Conservation (phyloP, 192 early-diverging fungal genomes). For the Rhizophagus prolifer region DNA sequence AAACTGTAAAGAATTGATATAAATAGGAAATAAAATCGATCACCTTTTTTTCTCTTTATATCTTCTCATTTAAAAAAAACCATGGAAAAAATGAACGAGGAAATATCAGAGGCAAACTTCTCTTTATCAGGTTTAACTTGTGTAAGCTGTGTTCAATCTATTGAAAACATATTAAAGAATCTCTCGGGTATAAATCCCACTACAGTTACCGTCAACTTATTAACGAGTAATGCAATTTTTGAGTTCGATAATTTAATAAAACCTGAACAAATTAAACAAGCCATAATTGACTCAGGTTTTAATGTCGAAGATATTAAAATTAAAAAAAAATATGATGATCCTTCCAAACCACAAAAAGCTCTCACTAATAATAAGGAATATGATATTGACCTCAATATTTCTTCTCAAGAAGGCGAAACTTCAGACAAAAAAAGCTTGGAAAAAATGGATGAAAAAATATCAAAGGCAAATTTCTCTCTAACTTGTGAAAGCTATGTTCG, state of each 20-base stretch:
- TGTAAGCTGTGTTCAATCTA: conserved; percentile 74
- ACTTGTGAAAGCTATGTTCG: conserved; percentile 85
- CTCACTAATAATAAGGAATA: conserved; percentile 40
- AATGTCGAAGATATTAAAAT: conserved; percentile 52
- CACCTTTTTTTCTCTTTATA: no score
- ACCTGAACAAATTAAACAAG: conserved; percentile 37
- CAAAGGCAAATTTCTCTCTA: conserved; percentile 58
- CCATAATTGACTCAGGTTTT: conserved; percentile 75
- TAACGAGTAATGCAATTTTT: conserved; percentile 64
- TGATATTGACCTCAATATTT: no score
- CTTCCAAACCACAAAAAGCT: neutral
- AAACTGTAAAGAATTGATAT: no score
- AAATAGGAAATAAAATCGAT: no score
- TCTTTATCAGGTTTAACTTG: conserved; percentile 85
- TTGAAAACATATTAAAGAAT: conserved; percentile 52
- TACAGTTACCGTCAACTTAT: conserved; percentile 66
- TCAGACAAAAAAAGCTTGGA: neutral
- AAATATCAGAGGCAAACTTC: conserved; percentile 42
- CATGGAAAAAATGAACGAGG: neutral
- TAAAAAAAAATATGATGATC: neutral
- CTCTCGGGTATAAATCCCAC: conserved; percentile 52
- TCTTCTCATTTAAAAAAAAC: neutral
- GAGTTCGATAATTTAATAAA: conserved; percentile 31
- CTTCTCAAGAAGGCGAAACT: no score
- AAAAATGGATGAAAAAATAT: neutral